phyloP scores from a whole-genome alignment of 441 rosid species.

The Pelargonium australe region DNA sequence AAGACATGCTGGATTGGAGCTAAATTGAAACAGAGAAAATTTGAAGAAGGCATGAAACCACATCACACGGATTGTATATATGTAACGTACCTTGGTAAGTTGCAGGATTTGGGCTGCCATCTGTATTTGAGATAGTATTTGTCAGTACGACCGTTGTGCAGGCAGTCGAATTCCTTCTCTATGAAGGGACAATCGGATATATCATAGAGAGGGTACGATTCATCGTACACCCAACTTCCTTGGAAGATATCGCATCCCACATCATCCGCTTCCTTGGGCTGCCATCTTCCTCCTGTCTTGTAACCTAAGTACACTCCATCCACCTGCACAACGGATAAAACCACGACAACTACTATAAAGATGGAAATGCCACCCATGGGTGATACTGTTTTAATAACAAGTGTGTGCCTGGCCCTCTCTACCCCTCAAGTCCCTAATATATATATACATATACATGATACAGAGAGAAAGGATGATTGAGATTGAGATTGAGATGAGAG shows the following conservation, averaged over 20 bases:
- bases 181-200: constrained; percentile 22
- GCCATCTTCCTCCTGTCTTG: background rate
- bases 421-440: too few relatives aligned
- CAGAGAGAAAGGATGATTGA: too few relatives aligned
- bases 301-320: constrained; percentile 6
- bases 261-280: background rate
- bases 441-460: too few relatives aligned
- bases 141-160: constrained; percentile 30
- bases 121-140: constrained; percentile 28
- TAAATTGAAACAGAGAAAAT: background rate
- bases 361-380: background rate
- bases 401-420: too few relatives aligned
- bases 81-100: constrained; percentile 28
- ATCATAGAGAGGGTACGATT: constrained; percentile 24
- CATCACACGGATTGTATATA: too few relatives aligned
- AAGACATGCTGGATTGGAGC: too few relatives aligned
- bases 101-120: constrained; percentile 33
- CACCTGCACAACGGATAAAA: background rate
- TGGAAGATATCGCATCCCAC: constrained; percentile 20
- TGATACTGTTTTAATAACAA: too few relatives aligned
- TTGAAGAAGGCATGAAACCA: background rate
- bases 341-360: background rate
- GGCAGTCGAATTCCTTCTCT: constrained; percentile 30
- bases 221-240: constrained; percentile 35
- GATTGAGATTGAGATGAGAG: too few relatives aligned